These are phyloP conservation scores for Suhomyces sp. DNA, from an alignment of 805 yeast species.

Conservation along the genomic window DNA sequence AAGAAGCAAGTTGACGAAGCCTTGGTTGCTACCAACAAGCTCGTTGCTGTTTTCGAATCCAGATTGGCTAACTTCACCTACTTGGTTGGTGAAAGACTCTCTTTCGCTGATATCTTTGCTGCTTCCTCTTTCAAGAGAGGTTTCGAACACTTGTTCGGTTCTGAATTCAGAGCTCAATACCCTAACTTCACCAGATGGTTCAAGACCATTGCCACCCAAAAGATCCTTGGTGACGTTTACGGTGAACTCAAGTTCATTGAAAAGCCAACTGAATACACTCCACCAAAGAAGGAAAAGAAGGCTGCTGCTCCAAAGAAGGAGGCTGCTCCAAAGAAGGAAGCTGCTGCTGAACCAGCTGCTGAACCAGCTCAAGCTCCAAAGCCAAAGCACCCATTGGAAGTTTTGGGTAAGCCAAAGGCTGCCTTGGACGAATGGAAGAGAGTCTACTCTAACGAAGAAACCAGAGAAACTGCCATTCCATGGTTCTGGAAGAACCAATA, in stretches of 20 bases:
- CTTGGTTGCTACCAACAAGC: constrained; percentile 24
- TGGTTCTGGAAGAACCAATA: constrained; percentile 95
- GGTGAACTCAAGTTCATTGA: constrained; percentile 57
- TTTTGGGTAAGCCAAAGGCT: constrained; percentile 68
- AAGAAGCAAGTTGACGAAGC: constrained; percentile 60
- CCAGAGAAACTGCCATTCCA: constrained; percentile 90
- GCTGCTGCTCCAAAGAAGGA: constrained; percentile 41
- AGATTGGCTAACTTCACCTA: constrained; percentile 43
- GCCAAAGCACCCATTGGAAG: constrained; percentile 88
- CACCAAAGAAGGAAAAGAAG: constrained; percentile 75
- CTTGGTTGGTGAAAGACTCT: constrained; percentile 47
- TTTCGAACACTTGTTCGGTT: constrained; percentile 58
- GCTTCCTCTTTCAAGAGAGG: constrained; percentile 47
- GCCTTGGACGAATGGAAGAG: constrained; percentile 94
- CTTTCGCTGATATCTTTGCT: constrained; percentile 44
- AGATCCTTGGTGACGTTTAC: constrained; percentile 32
- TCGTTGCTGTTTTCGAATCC: constrained; percentile 22
- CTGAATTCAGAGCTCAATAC: constrained; percentile 58
- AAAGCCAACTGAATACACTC: constrained; percentile 58
- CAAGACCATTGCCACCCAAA: constrained; percentile 48
- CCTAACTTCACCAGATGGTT: constrained; percentile 73
- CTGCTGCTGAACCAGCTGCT: constrained; percentile 31
- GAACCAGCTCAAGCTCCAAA: constrained; percentile 57
- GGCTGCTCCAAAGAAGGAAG: constrained; percentile 32
- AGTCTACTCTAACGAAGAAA: constrained; percentile 93